Percentiles rank a stretch among this genome's conserved stretches.
Evolutionary conservation across 1,284 basidiomycete species (phyloP).

Genomic region (Fomitopsis schrenkii): DNA sequence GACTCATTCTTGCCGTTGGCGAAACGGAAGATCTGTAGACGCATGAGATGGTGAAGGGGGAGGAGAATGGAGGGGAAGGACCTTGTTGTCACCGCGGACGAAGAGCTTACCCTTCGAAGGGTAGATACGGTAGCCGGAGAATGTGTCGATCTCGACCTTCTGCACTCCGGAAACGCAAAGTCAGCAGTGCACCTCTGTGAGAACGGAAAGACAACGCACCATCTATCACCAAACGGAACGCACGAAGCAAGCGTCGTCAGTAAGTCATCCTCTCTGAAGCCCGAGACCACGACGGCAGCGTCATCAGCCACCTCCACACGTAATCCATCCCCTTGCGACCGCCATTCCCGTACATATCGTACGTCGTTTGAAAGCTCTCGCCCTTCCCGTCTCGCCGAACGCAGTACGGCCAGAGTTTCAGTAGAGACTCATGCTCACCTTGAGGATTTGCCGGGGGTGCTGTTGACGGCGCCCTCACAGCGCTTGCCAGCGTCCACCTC

Average conservation of each 20-base stretch:
- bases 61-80: constrained; percentile 27
- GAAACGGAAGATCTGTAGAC: constrained; percentile 85
- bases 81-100: constrained; percentile 96
- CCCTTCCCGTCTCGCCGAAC: not conserved
- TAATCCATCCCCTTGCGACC: constrained; percentile 40
- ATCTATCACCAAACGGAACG: constrained; percentile 33
- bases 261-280: constrained; percentile 7
- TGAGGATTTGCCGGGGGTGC: constrained; percentile 37
- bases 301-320: constrained; percentile 37
- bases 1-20: constrained; percentile 88
- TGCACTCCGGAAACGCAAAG: constrained; percentile 39
- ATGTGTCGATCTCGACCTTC: constrained; percentile 98
- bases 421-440: constrained; percentile 47
- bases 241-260: constrained; percentile 20
- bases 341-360: constrained; percentile 18
- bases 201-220: constrained; percentile 35
- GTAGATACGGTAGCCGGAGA: constrained; percentile 96
- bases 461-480: constrained; percentile 1
- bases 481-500: not conserved
- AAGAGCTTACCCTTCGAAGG: constrained; percentile 94
- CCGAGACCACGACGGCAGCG: constrained; percentile 10
- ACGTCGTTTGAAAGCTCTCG: constrained; percentile 6
- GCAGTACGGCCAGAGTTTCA: constrained; percentile 10
- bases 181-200: constrained; percentile 14
- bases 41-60: not conserved